Percentiles rank a stretch among this genome's conserved stretches.
Conservation (phyloP, 345 rosid genomes). For the Moringa oleifera region DNA sequence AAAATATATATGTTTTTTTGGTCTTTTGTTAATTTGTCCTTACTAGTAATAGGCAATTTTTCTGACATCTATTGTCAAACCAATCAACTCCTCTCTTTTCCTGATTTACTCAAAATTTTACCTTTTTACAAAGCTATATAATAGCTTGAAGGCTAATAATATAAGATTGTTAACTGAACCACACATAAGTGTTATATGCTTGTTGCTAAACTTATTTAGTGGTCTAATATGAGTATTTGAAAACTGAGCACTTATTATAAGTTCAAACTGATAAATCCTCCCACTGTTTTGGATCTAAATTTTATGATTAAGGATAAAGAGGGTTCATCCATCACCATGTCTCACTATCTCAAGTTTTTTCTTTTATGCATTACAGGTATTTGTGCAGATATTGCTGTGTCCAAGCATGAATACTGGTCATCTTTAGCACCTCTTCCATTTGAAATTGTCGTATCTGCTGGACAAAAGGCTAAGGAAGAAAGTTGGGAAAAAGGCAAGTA, state of each 20-base stretch:
- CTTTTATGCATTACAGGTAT: conserved; percentile 51
- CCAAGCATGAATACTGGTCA: conserved; percentile 97
- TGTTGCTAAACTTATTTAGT: no score
- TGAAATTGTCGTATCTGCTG: conserved; percentile 95
- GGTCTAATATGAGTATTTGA: no score
- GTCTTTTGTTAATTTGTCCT: not conserved
- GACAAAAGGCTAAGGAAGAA: conserved; percentile 93
- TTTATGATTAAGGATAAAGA: not conserved
- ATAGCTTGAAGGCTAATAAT: no score
- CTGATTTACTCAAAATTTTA: no score
- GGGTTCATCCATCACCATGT: conserved; percentile 4
- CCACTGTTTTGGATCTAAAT: not conserved
- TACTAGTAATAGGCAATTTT: no score
- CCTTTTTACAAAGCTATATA: no score
- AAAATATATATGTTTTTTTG: not conserved
- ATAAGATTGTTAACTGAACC: no score
- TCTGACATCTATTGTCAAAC: no score
- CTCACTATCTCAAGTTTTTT: conserved; percentile 13
- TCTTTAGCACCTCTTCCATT: conserved; percentile 97
- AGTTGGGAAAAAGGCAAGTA: conserved; percentile 68
- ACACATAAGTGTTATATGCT: no score
- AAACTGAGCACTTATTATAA: no score
- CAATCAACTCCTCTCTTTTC: no score
- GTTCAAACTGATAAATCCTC: not conserved
- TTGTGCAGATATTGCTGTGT: conserved; percentile 82